Percentiles rank a stretch among this genome's conserved stretches.
Conservation (phyloP, 164 flowering plant species). For the Liquidambar formosana region DNA sequence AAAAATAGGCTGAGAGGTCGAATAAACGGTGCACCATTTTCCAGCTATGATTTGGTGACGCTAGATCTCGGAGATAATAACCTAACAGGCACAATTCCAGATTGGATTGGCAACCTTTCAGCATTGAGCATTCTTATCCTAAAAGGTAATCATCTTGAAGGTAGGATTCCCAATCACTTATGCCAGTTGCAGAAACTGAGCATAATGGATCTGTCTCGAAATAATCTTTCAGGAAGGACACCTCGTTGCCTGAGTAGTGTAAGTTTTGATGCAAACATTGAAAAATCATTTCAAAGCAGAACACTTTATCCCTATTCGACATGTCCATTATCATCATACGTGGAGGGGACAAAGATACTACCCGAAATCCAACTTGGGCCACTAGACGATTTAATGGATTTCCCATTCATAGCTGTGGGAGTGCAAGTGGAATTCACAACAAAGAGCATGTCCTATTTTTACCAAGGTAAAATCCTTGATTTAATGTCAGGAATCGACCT, state of each 20-base stretch:
- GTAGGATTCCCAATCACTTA: slow-evolving; percentile 11
- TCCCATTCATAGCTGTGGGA: not conserved
- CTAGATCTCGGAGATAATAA: not conserved
- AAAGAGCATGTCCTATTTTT: not conserved
- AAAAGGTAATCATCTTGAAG: slow-evolving; percentile 11
- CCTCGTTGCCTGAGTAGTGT: slow-evolving; percentile 7
- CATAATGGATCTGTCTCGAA: slow-evolving; percentile 19
- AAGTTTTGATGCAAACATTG: too few relatives aligned
- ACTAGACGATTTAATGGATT: too few relatives aligned
- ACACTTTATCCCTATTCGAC: not conserved
- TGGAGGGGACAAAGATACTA: too few relatives aligned
- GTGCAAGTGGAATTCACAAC: not conserved
- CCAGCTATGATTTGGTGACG: too few relatives aligned
- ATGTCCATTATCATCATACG: not conserved
- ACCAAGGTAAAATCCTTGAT: not conserved
- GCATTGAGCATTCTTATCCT: not conserved
- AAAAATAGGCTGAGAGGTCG: too few relatives aligned
- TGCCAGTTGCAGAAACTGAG: slow-evolving; percentile 7
- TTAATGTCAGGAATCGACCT: slow-evolving; percentile 4
- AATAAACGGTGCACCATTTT: too few relatives aligned
- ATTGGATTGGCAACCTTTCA: not conserved
- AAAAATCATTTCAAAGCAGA: not conserved
- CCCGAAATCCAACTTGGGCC: too few relatives aligned
- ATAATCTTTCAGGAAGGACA: slow-evolving; percentile 15
- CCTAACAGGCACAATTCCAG: not conserved